Evolutionary conservation across 495 filamentous ascomycete genomes (phyloP), one percentile per base, ranked within the genome.

Genomic region (Cercophora samala): DNA sequence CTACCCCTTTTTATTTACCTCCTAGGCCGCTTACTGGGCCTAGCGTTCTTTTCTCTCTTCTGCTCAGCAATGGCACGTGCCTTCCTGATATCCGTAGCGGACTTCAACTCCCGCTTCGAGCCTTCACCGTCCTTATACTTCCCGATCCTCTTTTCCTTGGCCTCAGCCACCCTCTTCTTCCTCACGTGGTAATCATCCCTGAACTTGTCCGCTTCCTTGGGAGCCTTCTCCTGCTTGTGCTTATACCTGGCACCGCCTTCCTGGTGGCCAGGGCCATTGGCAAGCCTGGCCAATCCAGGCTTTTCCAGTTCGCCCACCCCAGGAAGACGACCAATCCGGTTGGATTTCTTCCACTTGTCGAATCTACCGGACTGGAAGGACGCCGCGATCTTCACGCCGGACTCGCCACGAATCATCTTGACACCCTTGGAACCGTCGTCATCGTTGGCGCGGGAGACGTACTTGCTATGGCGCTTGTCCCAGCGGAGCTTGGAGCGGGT

Each of bases 381-480:
- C 56, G 95, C 91, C 1, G 95, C 91, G 66, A 99, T 97, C 84
- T 97, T 98, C 80, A 92, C 92, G 58, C 95, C 95, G 74, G 86
- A 90, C 80, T 99, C 95, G 65, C 96, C 93, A 59, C 87, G 85
- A 53, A 99, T 90, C 78, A 97, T 87, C 64, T 88, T 90, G n/a
- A 81, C 81, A 60, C 93, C 92, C 76, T 90, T 90, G 60, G 88
- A 92, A 19, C 95, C 96, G 81, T 97, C 95, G 72, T 96, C 91
- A 77, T 98, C 95, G 82, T 98, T 97, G 67, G 87, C 88, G 25
- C 89, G 84, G 2, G 90, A 80, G 6, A 99, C 94, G 78, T 97
- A 99, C 79, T 97, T 98, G 79, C 90, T 94, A 71, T 88, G 86
- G 73, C 95, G 93, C 85, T 97, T 97, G 81, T 99, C 95, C 95